These are phyloP conservation scores for Penicillium taxi DNA, from an alignment of 495 filamentous ascomycete genomes.

Conservation along the genomic window DNA sequence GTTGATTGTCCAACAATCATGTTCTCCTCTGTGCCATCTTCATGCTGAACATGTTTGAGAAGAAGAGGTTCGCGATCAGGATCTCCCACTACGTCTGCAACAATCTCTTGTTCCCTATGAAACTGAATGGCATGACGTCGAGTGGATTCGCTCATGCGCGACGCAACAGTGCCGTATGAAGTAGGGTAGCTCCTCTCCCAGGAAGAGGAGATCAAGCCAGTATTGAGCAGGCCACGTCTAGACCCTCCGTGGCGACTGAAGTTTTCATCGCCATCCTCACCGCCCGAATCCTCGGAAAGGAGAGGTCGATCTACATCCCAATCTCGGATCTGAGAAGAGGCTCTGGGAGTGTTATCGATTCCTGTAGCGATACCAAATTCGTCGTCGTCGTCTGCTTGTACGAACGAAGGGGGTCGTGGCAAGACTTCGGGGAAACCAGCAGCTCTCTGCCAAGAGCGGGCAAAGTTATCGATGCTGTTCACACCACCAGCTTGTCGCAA, in stretches of 20 bases:
- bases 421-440: slow-evolving; percentile 81
- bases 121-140: slow-evolving; percentile 64
- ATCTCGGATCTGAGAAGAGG: slow-evolving; percentile 23
- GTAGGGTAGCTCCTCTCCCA: slow-evolving; percentile 65
- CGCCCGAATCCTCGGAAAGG: slow-evolving; percentile 19
- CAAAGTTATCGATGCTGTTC: slow-evolving; percentile 92
- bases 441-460: slow-evolving; percentile 87
- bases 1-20: slow-evolving; percentile 87
- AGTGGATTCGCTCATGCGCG: slow-evolving; percentile 57
- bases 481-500: slow-evolving; percentile 78
- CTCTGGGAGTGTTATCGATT: slow-evolving; percentile 18
- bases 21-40: slow-evolving; percentile 76
- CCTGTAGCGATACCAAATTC: slow-evolving; percentile 30
- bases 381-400: slow-evolving; percentile 46
- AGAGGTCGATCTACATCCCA: slow-evolving; percentile 24
- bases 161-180: slow-evolving; percentile 68
- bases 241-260: slow-evolving; percentile 1
- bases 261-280: slow-evolving; percentile 7
- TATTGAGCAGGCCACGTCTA: slow-evolving; percentile 13
- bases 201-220: slow-evolving; percentile 40
- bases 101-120: slow-evolving; percentile 61
- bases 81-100: slow-evolving; percentile 39
- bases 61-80: slow-evolving; percentile 71
- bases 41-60: slow-evolving; percentile 74
- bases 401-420: slow-evolving; percentile 63